Evolutionary conservation across 164 flowering plant species (phyloP), one percentile per base, ranked within the genome.

Genomic region (Aristolochia fimbriata): DNA sequence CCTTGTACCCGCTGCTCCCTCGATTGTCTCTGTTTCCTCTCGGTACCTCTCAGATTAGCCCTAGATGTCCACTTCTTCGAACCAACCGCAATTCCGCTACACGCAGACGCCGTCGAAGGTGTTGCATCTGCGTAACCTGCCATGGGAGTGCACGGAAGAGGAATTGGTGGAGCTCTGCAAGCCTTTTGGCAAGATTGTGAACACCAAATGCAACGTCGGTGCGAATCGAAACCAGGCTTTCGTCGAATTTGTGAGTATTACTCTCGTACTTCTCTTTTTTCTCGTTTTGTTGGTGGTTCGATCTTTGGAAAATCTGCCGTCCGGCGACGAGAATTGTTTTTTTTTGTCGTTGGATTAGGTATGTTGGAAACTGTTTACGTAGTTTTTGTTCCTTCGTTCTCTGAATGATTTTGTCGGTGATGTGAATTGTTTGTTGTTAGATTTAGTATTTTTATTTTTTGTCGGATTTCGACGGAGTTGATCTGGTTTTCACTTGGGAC

Each of bases 71-170:
- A 78, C 90, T 17, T 64, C 78, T 3, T 83, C 96, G 45, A 76
- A 78, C 24, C 90, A 84, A 68, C 77, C 77, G 10, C 94, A 87
- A 74, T 90, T 90, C 76, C 77, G 97, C 24, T 87, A 87, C 83
- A 83, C 93, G 46, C 95, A 87, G 71, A 83, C 97, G 25, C 97
- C 95, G 20, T 90, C 97, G 56, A 90, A 90, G 80, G 97, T 90
- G 20, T 74, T 90, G 30, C 97, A 90, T 73, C 84, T 90, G 20
- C 83, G 97, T 9, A 90, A 90, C 51, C 81, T 90, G 8, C 97
- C 97, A 15, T 90, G 97, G 97, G 97, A 90, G 72, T 90, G 97
- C 67, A 57, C 76, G 22, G 95, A 87, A 49, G 97, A 90, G 61
- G 95, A 90, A 75, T 91, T 90, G 49, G 65, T 85, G 53, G 92